phyloP scores from a whole-genome alignment of 2,329 filamentous ascomycete species.

The Aspergillus phoenicis region DNA sequence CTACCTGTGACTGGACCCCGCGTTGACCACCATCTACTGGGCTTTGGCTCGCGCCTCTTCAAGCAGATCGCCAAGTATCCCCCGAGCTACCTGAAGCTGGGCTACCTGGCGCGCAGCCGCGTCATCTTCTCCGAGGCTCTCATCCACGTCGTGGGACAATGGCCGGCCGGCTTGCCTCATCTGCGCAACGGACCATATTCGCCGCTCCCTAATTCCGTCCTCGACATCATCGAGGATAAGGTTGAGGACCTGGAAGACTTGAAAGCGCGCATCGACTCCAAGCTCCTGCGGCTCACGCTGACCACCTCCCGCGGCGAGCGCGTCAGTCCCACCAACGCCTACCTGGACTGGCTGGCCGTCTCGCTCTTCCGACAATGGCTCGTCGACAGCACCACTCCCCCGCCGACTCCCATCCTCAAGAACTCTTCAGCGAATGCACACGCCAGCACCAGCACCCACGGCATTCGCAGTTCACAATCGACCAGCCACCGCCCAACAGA shows the following conservation, averaged over 20 bases:
- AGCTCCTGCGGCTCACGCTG: slow-evolving; percentile 78
- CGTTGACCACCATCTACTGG: slow-evolving; percentile 89
- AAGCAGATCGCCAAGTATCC: slow-evolving; percentile 97
- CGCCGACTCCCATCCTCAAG: slow-evolving; percentile 56
- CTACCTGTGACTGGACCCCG: slow-evolving; percentile 83
- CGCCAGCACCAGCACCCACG: slow-evolving; percentile 14
- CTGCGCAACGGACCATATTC: slow-evolving; percentile 60
- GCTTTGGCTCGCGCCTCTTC: slow-evolving; percentile 88
- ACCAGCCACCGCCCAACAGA: slow-evolving; percentile 14
- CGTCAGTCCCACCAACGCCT: slow-evolving; percentile 75
- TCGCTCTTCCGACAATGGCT: slow-evolving; percentile 91
- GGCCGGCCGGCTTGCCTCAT: slow-evolving; percentile 78
- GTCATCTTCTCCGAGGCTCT: slow-evolving; percentile 85
- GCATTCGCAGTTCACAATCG: slow-evolving; percentile 15
- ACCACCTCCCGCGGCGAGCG: slow-evolving; percentile 79
- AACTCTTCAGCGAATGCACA: slow-evolving; percentile 26
- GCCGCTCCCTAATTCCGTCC: slow-evolving; percentile 70
- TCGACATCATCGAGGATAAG: slow-evolving; percentile 93
- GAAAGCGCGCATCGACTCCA: slow-evolving; percentile 76
- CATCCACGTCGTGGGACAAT: slow-evolving; percentile 92
- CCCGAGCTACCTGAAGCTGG: slow-evolving; percentile 85
- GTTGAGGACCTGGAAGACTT: slow-evolving; percentile 87
- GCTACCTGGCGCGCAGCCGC: slow-evolving; percentile 79
- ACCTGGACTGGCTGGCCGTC: slow-evolving; percentile 86
- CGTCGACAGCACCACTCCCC: slow-evolving; percentile 81